These are phyloP conservation scores for Nadsonia starkeyi-henricii DNA, from an alignment of 1,139 yeast species.

Conservation along the genomic window DNA sequence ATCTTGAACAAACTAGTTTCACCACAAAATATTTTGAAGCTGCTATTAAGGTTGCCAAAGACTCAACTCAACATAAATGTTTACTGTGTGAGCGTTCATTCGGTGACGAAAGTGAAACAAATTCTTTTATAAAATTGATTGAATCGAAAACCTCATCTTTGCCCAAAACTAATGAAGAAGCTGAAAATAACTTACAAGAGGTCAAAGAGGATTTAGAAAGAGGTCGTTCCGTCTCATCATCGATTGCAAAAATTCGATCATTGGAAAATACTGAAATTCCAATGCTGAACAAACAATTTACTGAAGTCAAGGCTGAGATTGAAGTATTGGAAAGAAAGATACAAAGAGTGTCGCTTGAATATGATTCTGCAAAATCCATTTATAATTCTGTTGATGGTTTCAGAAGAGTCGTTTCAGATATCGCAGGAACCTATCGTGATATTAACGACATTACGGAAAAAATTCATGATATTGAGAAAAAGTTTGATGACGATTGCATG, in stretches of 20 bases:
- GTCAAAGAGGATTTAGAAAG: conserved; percentile 10
- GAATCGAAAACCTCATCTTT: conserved; percentile 18
- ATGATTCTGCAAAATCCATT: not conserved
- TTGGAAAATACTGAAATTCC: conserved; percentile 9
- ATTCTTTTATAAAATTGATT: conserved; percentile 25
- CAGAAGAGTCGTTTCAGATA: conserved; percentile 23
- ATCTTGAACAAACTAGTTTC: conserved; percentile 49
- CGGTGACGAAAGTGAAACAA: conserved; percentile 26
- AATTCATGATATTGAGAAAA: conserved; percentile 21
- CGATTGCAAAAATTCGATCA: conserved; percentile 11
- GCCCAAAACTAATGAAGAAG: conserved; percentile 11
- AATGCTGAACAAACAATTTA: conserved; percentile 14
- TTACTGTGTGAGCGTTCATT: conserved; percentile 53
- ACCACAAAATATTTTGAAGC: conserved; percentile 49
- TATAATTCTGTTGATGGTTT: conserved; percentile 20
- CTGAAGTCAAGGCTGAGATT: conserved; percentile 15
- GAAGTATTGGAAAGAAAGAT: conserved; percentile 4
- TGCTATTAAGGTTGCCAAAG: conserved; percentile 48
- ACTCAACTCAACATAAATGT: conserved; percentile 35
- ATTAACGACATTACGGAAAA: conserved; percentile 11
- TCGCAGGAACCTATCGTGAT: conserved; percentile 14
- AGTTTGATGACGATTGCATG: conserved; percentile 25
- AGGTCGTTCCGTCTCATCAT: conserved; percentile 12
- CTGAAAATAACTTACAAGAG: conserved; percentile 18
- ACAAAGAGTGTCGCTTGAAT: not conserved